Evolutionary conservation across 1,284 basidiomycete species (phyloP).

Genomic region (Blastosporella zonata): DNA sequence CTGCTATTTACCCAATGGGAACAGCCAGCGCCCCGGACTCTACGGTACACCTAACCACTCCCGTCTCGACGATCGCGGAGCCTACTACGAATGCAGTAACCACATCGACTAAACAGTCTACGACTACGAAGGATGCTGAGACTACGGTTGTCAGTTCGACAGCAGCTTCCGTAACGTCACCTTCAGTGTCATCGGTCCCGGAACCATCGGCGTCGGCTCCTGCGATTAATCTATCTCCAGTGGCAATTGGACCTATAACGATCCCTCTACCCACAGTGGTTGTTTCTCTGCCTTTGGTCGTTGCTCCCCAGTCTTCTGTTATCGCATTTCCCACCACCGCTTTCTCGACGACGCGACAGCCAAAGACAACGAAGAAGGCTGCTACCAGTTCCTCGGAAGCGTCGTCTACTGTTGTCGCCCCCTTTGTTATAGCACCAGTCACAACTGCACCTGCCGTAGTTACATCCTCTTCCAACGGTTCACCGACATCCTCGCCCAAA

Average conservation of each 20-base stretch:
- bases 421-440: no score
- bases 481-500: background rate
- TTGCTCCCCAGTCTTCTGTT: background rate
- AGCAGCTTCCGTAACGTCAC: background rate
- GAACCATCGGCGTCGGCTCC: background rate
- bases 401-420: no score
- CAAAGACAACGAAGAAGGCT: no score
- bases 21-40: background rate
- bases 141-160: background rate
- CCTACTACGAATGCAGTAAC: background rate
- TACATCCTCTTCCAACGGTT: background rate
- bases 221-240: background rate
- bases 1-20: background rate
- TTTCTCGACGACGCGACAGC: no score
- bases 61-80: background rate
- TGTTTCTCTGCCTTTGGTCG: background rate
- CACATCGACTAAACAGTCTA: background rate
- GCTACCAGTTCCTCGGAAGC: no score
- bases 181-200: background rate
- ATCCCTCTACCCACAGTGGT: background rate
- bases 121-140: background rate
- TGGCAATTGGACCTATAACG: background rate
- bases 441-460: background rate
- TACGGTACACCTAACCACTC: background rate
- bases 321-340: no score